These are phyloP conservation scores for Fusarium duplospermum DNA, from an alignment of 2,329 filamentous ascomycete genomes.

Conservation along the genomic window DNA sequence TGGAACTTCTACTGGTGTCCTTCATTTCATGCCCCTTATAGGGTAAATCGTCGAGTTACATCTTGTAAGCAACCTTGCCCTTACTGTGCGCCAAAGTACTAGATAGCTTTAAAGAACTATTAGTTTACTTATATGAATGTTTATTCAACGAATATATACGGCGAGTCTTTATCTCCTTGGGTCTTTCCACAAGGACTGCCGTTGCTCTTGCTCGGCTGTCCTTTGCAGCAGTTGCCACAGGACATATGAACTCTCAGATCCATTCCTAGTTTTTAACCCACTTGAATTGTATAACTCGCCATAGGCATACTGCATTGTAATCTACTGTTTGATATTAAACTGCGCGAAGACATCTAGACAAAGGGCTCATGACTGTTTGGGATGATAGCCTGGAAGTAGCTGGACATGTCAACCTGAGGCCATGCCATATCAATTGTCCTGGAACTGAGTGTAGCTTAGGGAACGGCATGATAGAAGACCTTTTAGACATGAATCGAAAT, in stretches of 20 bases:
- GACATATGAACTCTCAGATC: neutral
- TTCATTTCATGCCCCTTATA: too few species aligned
- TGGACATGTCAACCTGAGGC: neutral
- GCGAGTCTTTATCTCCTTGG: neutral
- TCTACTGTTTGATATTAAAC: neutral
- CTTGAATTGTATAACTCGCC: neutral
- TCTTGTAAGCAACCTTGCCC: fast-evolving
- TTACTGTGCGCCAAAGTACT: neutral
- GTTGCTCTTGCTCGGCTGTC: neutral
- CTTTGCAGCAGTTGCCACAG: too few species aligned
- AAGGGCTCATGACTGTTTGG: too few species aligned
- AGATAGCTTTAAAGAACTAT: neutral
- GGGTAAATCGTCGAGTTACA: neutral
- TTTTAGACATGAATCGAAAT: too few species aligned
- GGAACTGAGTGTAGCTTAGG: too few species aligned
- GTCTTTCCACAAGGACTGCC: too few species aligned
- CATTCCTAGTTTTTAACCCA: neutral
- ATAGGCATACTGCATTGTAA: too few species aligned
- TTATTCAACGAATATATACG: neutral
- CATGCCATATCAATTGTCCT: neutral
- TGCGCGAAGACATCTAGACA: neutral
- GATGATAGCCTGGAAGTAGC: neutral
- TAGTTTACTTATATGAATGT: neutral
- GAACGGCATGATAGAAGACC: neutral
- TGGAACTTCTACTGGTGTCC: neutral